Percentiles rank a stretch among this genome's conserved stretches.
Evolutionary conservation across 2,329 filamentous ascomycete species (phyloP).

Genomic region (Fusarium cicatricum): DNA sequence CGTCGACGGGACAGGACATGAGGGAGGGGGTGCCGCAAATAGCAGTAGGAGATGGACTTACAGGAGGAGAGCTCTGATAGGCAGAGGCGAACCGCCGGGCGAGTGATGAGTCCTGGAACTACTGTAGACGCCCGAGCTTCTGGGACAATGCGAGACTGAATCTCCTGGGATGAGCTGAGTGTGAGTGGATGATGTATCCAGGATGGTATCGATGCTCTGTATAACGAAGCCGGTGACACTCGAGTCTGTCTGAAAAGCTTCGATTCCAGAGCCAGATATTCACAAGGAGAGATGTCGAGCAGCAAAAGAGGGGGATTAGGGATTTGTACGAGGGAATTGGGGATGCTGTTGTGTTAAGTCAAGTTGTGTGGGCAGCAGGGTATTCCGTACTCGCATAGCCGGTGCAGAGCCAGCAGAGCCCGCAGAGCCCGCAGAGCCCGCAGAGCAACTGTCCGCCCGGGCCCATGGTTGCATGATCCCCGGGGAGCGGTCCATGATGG

Average conservation of each 20-base stretch:
- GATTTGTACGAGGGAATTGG: conserved; percentile 22
- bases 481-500: conserved; percentile 19
- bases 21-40: conserved; percentile 39
- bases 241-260: too few species aligned
- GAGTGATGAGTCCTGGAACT: conserved; percentile 36
- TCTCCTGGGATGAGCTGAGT: conserved; percentile 16
- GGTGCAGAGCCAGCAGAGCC: conserved; percentile 3
- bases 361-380: conserved; percentile 19
- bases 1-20: conserved; percentile 43
- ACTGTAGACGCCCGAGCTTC: conserved; percentile 42
- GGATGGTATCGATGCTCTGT: not conserved
- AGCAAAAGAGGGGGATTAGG: conserved; percentile 19
- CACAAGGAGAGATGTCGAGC: not conserved
- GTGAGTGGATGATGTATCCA: conserved; percentile 6
- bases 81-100: conserved; percentile 35
- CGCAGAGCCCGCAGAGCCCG: conserved; percentile 6
- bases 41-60: conserved; percentile 40
- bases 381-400: conserved; percentile 9
- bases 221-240: not conserved
- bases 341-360: conserved; percentile 31
- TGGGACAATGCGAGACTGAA: conserved; percentile 49
- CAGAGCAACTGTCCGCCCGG: conserved; percentile 1
- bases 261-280: not conserved
- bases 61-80: conserved; percentile 41
- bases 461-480: conserved; percentile 23